These are phyloP conservation scores for Cladophialophora psammophila DNA, from an alignment of 2,329 filamentous ascomycete species.

Conservation along the genomic window DNA sequence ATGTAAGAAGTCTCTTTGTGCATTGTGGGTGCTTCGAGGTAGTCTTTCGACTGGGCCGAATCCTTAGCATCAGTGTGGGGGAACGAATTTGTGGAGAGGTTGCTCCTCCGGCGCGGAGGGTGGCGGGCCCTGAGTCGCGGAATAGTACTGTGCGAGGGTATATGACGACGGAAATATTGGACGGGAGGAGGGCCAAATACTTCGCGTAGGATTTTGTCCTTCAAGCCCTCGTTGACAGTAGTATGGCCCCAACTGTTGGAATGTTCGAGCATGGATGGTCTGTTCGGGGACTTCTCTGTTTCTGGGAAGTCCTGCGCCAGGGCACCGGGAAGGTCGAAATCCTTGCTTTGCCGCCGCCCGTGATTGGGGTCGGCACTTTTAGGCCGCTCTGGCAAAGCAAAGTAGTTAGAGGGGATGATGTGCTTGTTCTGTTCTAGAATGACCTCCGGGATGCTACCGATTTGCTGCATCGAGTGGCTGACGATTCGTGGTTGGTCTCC, in stretches of 20 bases:
- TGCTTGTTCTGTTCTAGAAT: conserved; percentile 94
- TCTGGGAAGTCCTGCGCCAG: background rate
- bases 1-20: conserved; percentile 15
- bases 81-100: conserved; percentile 43
- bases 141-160: conserved; percentile 69
- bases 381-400: conserved; percentile 66
- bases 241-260: conserved; percentile 82
- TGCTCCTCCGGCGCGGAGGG: conserved; percentile 44
- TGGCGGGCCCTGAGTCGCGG: conserved; percentile 53
- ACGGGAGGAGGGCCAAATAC: conserved; percentile 87
- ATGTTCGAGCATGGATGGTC: conserved; percentile 54
- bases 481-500: conserved; percentile 60
- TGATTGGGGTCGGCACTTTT: conserved; percentile 46
- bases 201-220: conserved; percentile 91
- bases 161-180: conserved; percentile 75
- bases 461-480: conserved; percentile 75
- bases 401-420: conserved; percentile 84
- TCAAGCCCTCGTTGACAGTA: conserved; percentile 83
- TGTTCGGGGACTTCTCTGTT: conserved; percentile 15
- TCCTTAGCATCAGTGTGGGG: conserved; percentile 17
- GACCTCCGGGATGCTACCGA: conserved; percentile 81
- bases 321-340: conserved; percentile 18
- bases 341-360: conserved; percentile 34
- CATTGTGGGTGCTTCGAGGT: background rate
- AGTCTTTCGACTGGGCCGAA: conserved; percentile 31